Evolutionary conservation across 78 protist species (phyloP).

Genomic region (Dictyostelium intermedium): DNA sequence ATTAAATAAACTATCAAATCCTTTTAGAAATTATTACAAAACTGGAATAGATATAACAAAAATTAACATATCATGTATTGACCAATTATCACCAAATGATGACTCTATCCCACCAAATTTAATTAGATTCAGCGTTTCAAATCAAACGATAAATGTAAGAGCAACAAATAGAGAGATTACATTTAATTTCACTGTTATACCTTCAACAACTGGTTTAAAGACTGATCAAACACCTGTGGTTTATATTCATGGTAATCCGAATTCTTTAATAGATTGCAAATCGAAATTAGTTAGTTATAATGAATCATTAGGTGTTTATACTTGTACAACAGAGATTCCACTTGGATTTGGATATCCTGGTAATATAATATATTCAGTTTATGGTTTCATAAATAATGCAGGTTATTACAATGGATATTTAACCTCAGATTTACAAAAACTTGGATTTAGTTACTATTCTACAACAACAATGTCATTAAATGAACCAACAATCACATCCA

Average conservation of each 20-base stretch:
- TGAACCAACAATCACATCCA: background rate
- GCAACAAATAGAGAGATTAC: background rate
- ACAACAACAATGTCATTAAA: background rate
- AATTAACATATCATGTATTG: background rate
- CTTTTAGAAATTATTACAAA: background rate
- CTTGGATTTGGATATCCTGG: slow-evolving; percentile 8
- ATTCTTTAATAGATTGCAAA: background rate
- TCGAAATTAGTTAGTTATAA: background rate
- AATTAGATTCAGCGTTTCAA: background rate
- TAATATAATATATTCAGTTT: background rate
- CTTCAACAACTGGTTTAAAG: background rate
- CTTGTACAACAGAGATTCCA: background rate
- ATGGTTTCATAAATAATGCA: background rate
- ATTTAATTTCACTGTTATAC: background rate
- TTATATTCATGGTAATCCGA: background rate
- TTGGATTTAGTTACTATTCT: background rate
- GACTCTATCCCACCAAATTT: background rate
- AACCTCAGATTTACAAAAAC: background rate
- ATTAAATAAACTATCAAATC: background rate
- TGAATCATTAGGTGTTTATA: background rate
- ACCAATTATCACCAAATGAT: background rate
- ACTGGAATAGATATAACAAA: background rate
- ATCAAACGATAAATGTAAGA: background rate
- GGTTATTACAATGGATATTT: background rate
- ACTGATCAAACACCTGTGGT: background rate